Evolutionary conservation across 805 yeast species (phyloP).

Genomic region (Lipomyces anomalus): DNA sequence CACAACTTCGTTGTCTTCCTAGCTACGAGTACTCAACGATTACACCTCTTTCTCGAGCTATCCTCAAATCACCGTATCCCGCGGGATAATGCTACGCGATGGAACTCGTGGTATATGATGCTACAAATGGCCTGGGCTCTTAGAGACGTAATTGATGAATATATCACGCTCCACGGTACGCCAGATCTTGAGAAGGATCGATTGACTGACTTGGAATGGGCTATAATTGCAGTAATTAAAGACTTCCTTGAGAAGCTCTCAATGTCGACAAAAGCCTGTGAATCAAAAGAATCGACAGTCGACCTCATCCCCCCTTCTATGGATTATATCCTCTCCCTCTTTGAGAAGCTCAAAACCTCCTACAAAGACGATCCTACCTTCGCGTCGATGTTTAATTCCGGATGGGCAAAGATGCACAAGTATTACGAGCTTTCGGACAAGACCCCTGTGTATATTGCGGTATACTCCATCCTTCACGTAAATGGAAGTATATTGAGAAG

Average conservation of each 20-base stretch:
- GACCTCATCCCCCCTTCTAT: no score
- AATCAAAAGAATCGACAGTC: no score
- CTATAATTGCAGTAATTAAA: no score
- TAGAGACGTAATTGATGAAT: no score
- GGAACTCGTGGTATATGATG: conserved; percentile 5
- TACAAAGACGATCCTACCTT: conserved; percentile 1
- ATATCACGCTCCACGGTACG: no score
- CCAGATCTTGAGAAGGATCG: no score
- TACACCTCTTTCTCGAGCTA: neutral
- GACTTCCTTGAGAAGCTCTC: no score
- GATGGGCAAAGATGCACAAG: conserved; percentile 4
- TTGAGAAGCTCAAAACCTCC: conserved; percentile 1
- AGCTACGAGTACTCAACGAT: neutral
- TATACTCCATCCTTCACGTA: neutral
- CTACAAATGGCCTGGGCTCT: no score
- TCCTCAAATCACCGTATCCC: neutral
- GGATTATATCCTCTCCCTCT: conserved; percentile 1
- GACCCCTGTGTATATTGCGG: conserved; percentile 1
- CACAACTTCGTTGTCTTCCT: conserved; percentile 1
- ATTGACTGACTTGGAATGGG: no score
- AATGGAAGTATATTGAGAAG: conserved; percentile 1
- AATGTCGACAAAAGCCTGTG: no score
- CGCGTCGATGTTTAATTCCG: conserved; percentile 1
- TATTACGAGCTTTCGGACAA: neutral
- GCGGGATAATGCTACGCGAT: neutral